Percentiles rank a stretch among this genome's conserved stretches.
These are phyloP conservation scores for Cryptosporidium sp. DNA, from an alignment of 169 alveolate species.

Conservation along the genomic window DNA sequence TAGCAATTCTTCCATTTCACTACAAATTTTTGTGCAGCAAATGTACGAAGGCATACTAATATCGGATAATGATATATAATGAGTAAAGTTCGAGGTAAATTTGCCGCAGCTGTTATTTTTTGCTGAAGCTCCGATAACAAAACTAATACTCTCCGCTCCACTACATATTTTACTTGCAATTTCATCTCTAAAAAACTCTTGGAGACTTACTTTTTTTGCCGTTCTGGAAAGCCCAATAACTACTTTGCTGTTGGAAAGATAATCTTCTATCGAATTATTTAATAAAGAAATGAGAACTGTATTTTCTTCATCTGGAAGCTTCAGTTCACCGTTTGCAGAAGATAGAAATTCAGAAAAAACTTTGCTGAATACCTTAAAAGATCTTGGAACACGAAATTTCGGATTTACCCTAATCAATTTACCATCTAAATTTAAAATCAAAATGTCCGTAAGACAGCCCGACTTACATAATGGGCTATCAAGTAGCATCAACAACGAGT, in stretches of 20 bases:
- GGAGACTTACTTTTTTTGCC: conserved; percentile 28
- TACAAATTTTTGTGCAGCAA: conserved; percentile 59
- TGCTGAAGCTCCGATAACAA: conserved; percentile 47
- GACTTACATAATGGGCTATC: conserved; percentile 73
- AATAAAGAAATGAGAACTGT: not conserved
- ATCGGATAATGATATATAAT: conserved; percentile 39
- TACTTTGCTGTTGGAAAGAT: not conserved
- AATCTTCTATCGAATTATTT: conserved; percentile 24
- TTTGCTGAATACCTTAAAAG: conserved; percentile 54
- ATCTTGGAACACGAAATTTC: conserved; percentile 71
- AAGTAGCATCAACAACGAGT: conserved; percentile 57
- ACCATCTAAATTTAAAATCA: conserved; percentile 47
- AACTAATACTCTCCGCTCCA: not conserved
- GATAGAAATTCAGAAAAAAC: conserved; percentile 53
- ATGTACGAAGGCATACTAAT: conserved; percentile 55
- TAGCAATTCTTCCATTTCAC: conserved; percentile 64
- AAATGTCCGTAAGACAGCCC: conserved; percentile 33
- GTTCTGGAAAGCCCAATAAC: conserved; percentile 51
- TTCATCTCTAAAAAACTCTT: conserved; percentile 11
- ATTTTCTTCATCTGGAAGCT: conserved; percentile 26
- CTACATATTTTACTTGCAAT: not conserved
- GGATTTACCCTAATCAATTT: conserved; percentile 44
- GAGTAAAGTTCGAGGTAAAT: conserved; percentile 11
- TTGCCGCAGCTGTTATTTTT: not conserved
- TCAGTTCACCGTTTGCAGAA: conserved; percentile 42